Evolutionary conservation across 192 early-diverging fungal genomes (phyloP), one percentile per base, ranked within the genome.

Genomic region (Mortierella claussenii): DNA sequence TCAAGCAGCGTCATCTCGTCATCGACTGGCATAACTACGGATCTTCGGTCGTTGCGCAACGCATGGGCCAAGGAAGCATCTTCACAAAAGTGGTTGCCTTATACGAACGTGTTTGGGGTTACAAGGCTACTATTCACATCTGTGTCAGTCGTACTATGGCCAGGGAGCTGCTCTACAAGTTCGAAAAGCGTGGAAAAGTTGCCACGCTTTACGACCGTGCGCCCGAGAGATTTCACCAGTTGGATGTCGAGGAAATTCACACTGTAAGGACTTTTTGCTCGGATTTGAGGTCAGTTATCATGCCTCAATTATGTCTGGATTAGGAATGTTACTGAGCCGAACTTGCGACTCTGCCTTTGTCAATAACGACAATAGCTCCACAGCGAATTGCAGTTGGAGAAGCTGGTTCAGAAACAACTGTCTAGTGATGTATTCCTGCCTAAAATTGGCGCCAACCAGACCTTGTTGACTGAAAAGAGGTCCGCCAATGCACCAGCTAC

Each of bases 1-100:
- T 94, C 24, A 86, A 88, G n/a, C 82, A 88, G 28, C 80, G 89
- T 18, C 82, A 82, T 48, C 79, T 99, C 5, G 83, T 98, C 46
- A 94, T 99, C 44, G 97, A 99, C 79, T 99, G 97, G 97, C 97
- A 99, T 70, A 99, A 99, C 79, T 96, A 96, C 76, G 97, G 96
- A 23, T 92, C 89, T 69, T 91, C 94, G 3, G 86, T 99, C 31
- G 89, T 99, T 31, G 90, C 83, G 11, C 63, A 96, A 31, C 87
- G 81, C 46, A 61, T 95, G 23, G 93, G 93, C 12, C 37, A 75
- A 21, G 27, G 57, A 1, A 87, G 84, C 34, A 68, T 68, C 24
- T 55, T 79, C 36, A 71, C 83, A 33, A 60, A 64, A 53, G 17
- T 69, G 15, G 56, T 53, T 36, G 13, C 44, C 13, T 67, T 81